Conservation (phyloP, 2,329 filamentous ascomycete genomes). For the Colletotrichum camelliae region DNA sequence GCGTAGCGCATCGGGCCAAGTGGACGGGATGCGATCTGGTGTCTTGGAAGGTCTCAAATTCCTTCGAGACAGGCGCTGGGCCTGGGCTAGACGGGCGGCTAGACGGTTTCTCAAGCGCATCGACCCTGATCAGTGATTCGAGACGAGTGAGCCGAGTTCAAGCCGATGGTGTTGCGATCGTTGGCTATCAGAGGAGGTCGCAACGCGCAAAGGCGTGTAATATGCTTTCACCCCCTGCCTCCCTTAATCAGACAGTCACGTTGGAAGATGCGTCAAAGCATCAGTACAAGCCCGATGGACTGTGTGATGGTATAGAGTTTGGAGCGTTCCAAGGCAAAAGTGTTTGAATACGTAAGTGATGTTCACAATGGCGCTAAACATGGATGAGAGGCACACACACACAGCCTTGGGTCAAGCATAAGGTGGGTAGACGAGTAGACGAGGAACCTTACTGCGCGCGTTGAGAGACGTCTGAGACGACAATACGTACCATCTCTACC, state of each 20-base stretch:
- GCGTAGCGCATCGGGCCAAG: neutral
- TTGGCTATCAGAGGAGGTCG: no score
- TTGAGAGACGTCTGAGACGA: neutral
- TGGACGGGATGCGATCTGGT: neutral
- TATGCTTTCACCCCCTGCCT: neutral
- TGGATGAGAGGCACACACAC: neutral
- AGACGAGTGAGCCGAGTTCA: neutral
- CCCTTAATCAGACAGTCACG: neutral
- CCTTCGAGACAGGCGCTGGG: neutral
- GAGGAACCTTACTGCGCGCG: neutral
- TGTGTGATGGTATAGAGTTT: conserved; percentile 9
- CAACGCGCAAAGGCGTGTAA: neutral
- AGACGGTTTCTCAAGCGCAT: neutral
- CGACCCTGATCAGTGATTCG: neutral
- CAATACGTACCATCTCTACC: neutral
- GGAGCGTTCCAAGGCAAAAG: conserved; percentile 16
- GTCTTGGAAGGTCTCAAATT: neutral
- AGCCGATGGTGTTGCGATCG: no score
- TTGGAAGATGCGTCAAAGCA: neutral
- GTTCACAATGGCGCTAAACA: neutral
- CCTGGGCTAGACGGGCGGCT: neutral
- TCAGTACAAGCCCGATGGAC: neutral
- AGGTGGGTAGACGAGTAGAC: neutral
- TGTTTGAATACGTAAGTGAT: conserved; percentile 14
- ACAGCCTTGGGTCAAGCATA: neutral